Conservation (phyloP, 1,284 basidiomycete species). For the Vanrija pseudolonga region DNA sequence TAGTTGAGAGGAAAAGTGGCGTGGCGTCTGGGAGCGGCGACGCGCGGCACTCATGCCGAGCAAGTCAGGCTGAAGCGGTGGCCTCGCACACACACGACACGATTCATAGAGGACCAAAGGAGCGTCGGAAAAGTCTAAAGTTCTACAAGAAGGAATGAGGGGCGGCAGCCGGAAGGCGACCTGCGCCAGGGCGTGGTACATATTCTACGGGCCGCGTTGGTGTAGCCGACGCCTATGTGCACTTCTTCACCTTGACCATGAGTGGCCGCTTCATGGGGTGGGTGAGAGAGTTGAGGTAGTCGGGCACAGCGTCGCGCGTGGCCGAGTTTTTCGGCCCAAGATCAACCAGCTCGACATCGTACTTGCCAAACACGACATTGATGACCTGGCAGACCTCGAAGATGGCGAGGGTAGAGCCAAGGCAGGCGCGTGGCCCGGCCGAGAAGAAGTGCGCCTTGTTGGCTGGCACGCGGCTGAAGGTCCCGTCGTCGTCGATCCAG, state of each 20-base stretch:
- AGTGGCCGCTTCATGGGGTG: conserved; percentile 2
- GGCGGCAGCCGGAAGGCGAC: too few relatives aligned
- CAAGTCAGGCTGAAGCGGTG: too few relatives aligned
- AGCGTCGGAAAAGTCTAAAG: too few relatives aligned
- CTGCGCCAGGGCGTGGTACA: too few relatives aligned
- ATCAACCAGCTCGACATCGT: background rate
- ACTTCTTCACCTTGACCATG: background rate
- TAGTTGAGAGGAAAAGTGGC: too few relatives aligned
- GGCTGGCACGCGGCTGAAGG: background rate
- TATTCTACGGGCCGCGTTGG: too few relatives aligned
- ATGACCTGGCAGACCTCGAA: conserved; percentile 1
- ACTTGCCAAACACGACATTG: background rate
- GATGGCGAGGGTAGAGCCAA: background rate
- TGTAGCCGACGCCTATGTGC: too few relatives aligned
- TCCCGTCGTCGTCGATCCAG: background rate
- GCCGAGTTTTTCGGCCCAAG: background rate
- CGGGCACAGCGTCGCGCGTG: background rate
- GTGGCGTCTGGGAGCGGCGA: too few relatives aligned
- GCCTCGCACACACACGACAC: too few relatives aligned
- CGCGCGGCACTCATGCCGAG: too few relatives aligned
- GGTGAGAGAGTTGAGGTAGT: conserved; percentile 1
- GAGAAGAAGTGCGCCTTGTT: conserved; percentile 3
- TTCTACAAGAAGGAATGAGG: too few relatives aligned
- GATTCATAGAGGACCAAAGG: too few relatives aligned
- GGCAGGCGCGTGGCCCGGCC: background rate